Evolutionary conservation across 1,139 yeast genomes (phyloP).

Genomic region (Magnusiomyces tetraspermus): DNA sequence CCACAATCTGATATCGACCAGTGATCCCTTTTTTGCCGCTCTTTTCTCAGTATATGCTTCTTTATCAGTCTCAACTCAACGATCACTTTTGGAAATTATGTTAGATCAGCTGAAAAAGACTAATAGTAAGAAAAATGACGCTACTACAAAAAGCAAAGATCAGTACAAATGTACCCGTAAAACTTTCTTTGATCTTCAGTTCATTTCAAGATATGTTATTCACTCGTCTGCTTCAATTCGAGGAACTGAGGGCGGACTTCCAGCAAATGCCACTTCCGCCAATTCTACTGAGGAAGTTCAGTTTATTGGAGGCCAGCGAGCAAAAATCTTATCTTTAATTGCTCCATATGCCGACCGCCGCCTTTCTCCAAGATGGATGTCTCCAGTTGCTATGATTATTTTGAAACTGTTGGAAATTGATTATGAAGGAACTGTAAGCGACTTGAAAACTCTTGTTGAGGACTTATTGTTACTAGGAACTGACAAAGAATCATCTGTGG

Average conservation of each 20-base stretch:
- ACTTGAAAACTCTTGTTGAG: constrained; percentile 17
- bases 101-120: neutral
- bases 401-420: constrained; percentile 19
- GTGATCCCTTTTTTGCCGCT: constrained; percentile 1
- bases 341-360: constrained; percentile 12
- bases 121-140: neutral
- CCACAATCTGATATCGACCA: neutral
- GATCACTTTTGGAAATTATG: neutral
- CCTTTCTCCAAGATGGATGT: constrained; percentile 8
- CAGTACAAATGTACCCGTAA: neutral
- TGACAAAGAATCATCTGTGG: constrained; percentile 12
- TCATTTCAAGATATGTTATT: constrained; percentile 8
- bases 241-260: constrained; percentile 1
- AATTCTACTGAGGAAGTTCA: constrained; percentile 7
- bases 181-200: constrained; percentile 7
- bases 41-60: neutral
- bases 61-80: neutral
- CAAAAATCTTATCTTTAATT: constrained; percentile 11
- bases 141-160: neutral
- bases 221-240: neutral
- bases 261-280: neutral
- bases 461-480: constrained; percentile 7
- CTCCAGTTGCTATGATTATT: constrained; percentile 19
- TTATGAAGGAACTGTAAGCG: constrained; percentile 12
- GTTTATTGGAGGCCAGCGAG: constrained; percentile 2